Evolutionary conservation across 2,329 filamentous ascomycete genomes (phyloP).

Genomic region (Saccharata proteae): DNA sequence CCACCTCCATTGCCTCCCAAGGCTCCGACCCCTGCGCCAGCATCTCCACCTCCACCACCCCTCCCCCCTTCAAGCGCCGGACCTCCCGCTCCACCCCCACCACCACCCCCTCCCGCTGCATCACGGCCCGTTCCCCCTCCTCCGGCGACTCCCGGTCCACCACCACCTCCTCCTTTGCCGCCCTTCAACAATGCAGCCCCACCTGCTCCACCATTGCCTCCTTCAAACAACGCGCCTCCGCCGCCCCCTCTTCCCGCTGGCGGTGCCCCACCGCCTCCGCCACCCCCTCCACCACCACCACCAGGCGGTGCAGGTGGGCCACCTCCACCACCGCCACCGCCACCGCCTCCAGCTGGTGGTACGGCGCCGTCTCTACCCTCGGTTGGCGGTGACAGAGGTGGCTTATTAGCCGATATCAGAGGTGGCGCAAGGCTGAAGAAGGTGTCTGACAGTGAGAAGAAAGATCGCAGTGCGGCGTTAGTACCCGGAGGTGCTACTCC

Average conservation of each 20-base stretch:
- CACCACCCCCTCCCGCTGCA: conserved; percentile 17
- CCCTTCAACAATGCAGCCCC: no score
- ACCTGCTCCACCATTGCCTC: conserved; percentile 25
- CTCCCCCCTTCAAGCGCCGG: conserved; percentile 36
- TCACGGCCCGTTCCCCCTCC: conserved; percentile 19
- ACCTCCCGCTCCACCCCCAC: conserved; percentile 14
- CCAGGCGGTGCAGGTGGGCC: conserved; percentile 10
- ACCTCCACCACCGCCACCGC: conserved; percentile 31
- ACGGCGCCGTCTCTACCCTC: conserved; percentile 25
- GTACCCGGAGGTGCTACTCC: conserved; percentile 38
- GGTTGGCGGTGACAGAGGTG: conserved; percentile 40
- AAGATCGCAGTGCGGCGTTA: conserved; percentile 55
- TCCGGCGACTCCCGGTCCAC: conserved; percentile 15
- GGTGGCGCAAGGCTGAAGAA: conserved; percentile 57
- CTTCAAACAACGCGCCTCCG: conserved; percentile 20
- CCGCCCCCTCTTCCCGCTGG: conserved; percentile 21
- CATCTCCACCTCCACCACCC: conserved; percentile 42
- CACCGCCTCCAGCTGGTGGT: conserved; percentile 14
- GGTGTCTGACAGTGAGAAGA: conserved; percentile 57
- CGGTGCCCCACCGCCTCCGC: conserved; percentile 33
- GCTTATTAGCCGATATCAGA: conserved; percentile 60
- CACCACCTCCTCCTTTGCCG: conserved; percentile 13
- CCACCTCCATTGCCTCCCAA: conserved; percentile 27
- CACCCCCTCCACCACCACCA: conserved; percentile 24
- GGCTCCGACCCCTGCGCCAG: conserved; percentile 15